Evolutionary conservation across 2,329 filamentous ascomycete species (phyloP).

Genomic region (Venturiaceae sp.): DNA sequence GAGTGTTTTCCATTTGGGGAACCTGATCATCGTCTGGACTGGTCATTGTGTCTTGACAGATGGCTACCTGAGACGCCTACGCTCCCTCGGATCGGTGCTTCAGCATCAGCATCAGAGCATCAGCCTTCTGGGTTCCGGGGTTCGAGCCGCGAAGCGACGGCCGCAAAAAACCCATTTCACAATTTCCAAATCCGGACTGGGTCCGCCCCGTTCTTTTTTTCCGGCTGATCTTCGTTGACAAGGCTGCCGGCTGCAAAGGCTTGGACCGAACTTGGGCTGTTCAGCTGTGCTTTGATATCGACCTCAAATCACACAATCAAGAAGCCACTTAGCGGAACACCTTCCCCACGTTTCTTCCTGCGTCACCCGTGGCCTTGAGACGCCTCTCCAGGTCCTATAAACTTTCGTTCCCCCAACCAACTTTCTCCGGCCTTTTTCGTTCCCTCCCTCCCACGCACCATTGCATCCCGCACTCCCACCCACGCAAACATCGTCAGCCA

Average conservation of each 20-base stretch:
- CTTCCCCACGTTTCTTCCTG: slow-evolving; percentile 15
- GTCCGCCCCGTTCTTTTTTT: slow-evolving; percentile 16
- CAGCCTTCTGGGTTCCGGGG: slow-evolving; percentile 6
- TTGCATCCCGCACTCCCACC: neutral
- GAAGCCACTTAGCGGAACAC: slow-evolving; percentile 7
- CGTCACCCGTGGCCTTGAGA: slow-evolving; percentile 14
- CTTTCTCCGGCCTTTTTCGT: neutral
- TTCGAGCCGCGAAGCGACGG: slow-evolving; percentile 12
- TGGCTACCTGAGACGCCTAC: neutral
- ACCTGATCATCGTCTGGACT: neutral
- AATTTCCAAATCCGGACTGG: slow-evolving; percentile 16
- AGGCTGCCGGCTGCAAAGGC: slow-evolving; percentile 4
- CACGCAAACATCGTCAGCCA: too few relatives aligned
- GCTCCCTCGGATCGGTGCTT: neutral
- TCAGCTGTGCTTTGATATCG: neutral
- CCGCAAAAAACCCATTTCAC: slow-evolving; percentile 11
- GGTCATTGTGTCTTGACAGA: neutral
- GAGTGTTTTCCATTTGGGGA: too few relatives aligned
- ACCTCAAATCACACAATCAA: neutral
- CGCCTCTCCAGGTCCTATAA: too few relatives aligned
- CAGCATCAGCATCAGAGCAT: neutral
- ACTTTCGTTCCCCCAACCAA: neutral
- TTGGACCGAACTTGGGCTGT: neutral
- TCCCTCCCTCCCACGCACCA: too few relatives aligned
- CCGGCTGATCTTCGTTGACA: slow-evolving; percentile 20